phyloP scores from a whole-genome alignment of 2,329 filamentous ascomycete species.

The Drechslera avenae region DNA sequence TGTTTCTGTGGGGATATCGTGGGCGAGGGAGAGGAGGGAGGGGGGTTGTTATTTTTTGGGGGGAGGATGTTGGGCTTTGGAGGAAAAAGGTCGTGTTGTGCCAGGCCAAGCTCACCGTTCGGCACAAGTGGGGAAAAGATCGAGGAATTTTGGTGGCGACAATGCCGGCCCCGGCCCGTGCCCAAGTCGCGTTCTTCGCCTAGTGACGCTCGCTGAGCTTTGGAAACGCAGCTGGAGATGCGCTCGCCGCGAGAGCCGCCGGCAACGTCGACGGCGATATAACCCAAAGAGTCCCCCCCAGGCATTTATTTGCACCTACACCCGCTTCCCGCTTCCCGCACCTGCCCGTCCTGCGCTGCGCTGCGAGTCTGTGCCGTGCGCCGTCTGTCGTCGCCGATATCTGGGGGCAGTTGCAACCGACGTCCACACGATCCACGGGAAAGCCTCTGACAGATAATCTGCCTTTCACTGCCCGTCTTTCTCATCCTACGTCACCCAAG shows the following conservation, averaged over 20 bases:
- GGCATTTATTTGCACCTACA: constrained; percentile 1
- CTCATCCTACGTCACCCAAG: constrained; percentile 18
- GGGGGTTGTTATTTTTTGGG: constrained; percentile 4
- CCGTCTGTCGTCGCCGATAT: constrained; percentile 1
- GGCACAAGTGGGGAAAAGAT: constrained; percentile 15
- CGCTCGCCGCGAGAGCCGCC: constrained; percentile 35
- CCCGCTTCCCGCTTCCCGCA: background rate
- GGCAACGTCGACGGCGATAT: constrained; percentile 23
- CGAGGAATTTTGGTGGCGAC: constrained; percentile 31
- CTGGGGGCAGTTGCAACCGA: constrained; percentile 27
- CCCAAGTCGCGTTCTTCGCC: constrained; percentile 26
- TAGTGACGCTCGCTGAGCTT: constrained; percentile 39
- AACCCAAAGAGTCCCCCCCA: background rate
- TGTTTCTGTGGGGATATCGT: constrained; percentile 8
- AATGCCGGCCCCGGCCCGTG: constrained; percentile 19
- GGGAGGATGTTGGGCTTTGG: constrained; percentile 1
- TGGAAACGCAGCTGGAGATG: constrained; percentile 21
- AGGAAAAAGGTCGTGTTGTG: background rate
- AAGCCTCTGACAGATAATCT: background rate
- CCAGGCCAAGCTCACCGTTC: background rate
- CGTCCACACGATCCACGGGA: constrained; percentile 13
- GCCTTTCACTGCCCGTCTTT: constrained; percentile 13
- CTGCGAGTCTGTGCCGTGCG: background rate
- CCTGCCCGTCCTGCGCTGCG: background rate
- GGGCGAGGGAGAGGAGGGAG: too few species aligned